Evolutionary conservation across 2,329 filamentous ascomycete species (phyloP).

Genomic region (Coniochaeta sp.): DNA sequence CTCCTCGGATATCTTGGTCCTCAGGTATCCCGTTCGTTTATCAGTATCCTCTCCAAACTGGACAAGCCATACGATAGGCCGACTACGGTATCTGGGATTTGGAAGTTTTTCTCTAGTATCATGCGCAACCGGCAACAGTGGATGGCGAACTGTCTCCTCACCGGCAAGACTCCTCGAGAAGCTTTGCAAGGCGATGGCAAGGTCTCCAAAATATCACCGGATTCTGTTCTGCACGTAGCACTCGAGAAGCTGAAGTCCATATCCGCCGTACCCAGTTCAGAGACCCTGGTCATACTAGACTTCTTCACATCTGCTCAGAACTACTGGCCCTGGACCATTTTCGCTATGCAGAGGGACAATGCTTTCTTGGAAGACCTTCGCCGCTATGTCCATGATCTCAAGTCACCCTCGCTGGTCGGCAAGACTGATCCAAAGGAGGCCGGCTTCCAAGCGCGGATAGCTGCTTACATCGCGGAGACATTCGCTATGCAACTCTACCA

Average conservation of each 20-base stretch:
- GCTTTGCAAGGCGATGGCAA: slow-evolving; percentile 52
- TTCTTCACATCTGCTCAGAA: slow-evolving; percentile 87
- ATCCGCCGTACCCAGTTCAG: slow-evolving; percentile 51
- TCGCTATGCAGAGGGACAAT: slow-evolving; percentile 66
- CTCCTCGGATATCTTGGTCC: slow-evolving; percentile 84
- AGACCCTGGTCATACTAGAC: slow-evolving; percentile 70
- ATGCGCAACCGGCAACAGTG: slow-evolving; percentile 89
- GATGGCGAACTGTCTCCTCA: slow-evolving; percentile 90
- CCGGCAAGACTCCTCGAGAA: slow-evolving; percentile 76
- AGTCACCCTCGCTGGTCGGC: slow-evolving; percentile 40
- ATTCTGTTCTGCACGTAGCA: slow-evolving; percentile 68
- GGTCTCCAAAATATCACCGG: slow-evolving; percentile 37
- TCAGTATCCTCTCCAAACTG: slow-evolving; percentile 68
- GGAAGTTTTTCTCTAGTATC: slow-evolving; percentile 80
- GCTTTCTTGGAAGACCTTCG: slow-evolving; percentile 67
- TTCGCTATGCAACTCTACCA: slow-evolving; percentile 88
- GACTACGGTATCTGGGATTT: slow-evolving; percentile 60
- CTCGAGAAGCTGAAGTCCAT: slow-evolving; percentile 63
- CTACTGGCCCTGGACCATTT: slow-evolving; percentile 92
- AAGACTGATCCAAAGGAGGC: slow-evolving; percentile 49
- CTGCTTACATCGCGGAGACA: slow-evolving; percentile 78
- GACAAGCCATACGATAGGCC: slow-evolving; percentile 66
- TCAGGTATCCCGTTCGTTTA: slow-evolving; percentile 74
- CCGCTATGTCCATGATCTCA: slow-evolving; percentile 56
- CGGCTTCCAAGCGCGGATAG: slow-evolving; percentile 61